A percentile compares a stretch with the other conserved stretches of the same genome.
phyloP scores from a whole-genome alignment of 1,139 yeast genomes.

The Tardiomyces depauwii region DNA sequence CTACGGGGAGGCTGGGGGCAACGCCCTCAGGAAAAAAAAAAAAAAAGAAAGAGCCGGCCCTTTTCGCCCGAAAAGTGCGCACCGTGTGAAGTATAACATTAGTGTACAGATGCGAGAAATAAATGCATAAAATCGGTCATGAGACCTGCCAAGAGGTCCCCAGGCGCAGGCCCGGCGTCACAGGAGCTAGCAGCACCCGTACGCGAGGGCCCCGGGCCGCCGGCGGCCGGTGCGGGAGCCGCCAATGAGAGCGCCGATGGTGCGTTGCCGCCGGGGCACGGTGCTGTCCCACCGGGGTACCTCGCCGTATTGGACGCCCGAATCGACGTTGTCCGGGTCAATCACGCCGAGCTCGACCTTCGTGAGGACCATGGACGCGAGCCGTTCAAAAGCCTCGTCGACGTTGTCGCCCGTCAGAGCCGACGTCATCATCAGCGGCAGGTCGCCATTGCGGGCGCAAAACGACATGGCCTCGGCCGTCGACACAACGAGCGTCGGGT shows the following conservation, averaged over 20 bases:
- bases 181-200: too few species aligned
- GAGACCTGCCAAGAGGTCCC: too few species aligned
- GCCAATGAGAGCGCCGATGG: neutral
- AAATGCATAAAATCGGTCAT: too few species aligned
- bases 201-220: too few species aligned
- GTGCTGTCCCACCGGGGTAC: slow-evolving; percentile 28
- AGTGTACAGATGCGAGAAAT: too few species aligned
- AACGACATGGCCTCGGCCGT: slow-evolving; percentile 27
- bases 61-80: too few species aligned
- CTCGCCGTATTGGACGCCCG: slow-evolving; percentile 40
- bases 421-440: slow-evolving; percentile 31
- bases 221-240: neutral
- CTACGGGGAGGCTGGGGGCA: too few species aligned
- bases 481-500: slow-evolving; percentile 22
- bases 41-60: too few species aligned
- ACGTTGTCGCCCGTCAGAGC: slow-evolving; percentile 54
- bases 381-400: slow-evolving; percentile 43
- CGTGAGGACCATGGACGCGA: slow-evolving; percentile 30
- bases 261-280: slow-evolving; percentile 2
- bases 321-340: slow-evolving; percentile 33
- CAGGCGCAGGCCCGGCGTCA: too few species aligned
- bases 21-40: too few species aligned
- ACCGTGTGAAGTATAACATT: too few species aligned
- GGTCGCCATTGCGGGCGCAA: slow-evolving; percentile 20
- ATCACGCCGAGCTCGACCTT: slow-evolving; percentile 34